Evolutionary conservation across 139 green algal genomes (phyloP).

Genomic region (Micractinium conductrix): DNA sequence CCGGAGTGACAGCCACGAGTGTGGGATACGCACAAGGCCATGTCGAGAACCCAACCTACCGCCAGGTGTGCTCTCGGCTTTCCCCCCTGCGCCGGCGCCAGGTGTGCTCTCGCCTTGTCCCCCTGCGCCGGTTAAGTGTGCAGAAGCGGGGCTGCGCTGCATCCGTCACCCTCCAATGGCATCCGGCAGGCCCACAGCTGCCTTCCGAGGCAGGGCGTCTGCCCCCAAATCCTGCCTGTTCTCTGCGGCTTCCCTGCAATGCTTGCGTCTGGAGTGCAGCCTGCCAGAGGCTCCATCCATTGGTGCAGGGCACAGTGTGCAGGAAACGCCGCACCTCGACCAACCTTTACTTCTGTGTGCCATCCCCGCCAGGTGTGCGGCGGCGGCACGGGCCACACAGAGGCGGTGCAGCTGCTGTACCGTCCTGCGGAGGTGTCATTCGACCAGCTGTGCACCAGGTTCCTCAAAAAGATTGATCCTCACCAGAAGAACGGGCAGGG

Average conservation of each 20-base stretch:
- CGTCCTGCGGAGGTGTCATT: conserved; percentile 8
- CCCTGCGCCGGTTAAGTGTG: too few relatives aligned
- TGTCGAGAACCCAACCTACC: conserved; percentile 7
- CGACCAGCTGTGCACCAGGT: conserved; percentile 10
- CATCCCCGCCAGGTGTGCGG: conserved; percentile 4
- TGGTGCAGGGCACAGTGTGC: not conserved
- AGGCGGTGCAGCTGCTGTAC: conserved; percentile 35
- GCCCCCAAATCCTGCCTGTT: too few relatives aligned
- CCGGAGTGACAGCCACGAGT: conserved; percentile 47
- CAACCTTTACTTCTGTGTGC: not conserved
- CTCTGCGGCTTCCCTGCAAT: not conserved
- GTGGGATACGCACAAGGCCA: conserved; percentile 26
- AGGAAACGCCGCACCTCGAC: not conserved
- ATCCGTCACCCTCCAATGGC: too few relatives aligned
- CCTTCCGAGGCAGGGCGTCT: not conserved
- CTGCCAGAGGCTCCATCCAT: not conserved
- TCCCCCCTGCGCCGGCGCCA: too few relatives aligned
- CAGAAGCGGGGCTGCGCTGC: too few relatives aligned
- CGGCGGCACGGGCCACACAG: conserved; percentile 21
- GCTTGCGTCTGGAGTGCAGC: not conserved
- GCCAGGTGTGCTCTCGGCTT: conserved; percentile 5
- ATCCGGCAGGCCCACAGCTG: not conserved
- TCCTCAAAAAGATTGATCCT: conserved; percentile 21
- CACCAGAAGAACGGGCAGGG: conserved; percentile 25
- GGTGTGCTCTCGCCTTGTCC: too few relatives aligned